These are phyloP conservation scores for Phycomyces nitens DNA, from an alignment of 192 early-diverging fungal species.

Conservation along the genomic window DNA sequence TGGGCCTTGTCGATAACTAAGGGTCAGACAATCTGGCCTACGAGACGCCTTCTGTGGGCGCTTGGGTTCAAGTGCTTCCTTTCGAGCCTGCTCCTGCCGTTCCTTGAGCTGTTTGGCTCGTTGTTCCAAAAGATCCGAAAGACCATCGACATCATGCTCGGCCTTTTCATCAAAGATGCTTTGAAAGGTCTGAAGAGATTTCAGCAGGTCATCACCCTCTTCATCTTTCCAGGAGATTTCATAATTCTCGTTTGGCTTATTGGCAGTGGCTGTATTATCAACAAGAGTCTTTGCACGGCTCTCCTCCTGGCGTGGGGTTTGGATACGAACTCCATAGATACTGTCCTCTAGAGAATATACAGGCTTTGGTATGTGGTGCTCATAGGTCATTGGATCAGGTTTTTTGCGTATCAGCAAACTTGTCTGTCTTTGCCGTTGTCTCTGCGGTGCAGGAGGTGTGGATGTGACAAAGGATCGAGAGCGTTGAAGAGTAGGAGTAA, in stretches of 20 bases:
- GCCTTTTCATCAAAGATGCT: constrained; percentile 34
- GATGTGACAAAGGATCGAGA: neutral
- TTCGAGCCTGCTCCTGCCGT: constrained; percentile 8
- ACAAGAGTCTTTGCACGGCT: too few relatives aligned
- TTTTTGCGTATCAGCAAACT: neutral
- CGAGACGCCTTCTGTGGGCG: constrained; percentile 9
- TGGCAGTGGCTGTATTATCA: neutral
- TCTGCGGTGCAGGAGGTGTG: too few relatives aligned
- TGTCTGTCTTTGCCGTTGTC: too few relatives aligned
- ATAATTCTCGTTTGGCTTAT: constrained; percentile 6
- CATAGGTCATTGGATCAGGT: constrained; percentile 6
- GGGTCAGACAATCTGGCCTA: constrained; percentile 25
- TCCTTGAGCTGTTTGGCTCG: constrained; percentile 20
- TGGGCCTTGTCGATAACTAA: constrained; percentile 30
- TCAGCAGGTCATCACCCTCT: constrained; percentile 28
- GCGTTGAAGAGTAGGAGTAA: neutral
- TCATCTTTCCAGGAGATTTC: constrained; percentile 34
- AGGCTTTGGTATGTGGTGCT: constrained; percentile 18
- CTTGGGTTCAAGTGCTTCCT: constrained; percentile 11
- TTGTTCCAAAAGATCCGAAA: constrained; percentile 34
- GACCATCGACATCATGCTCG: constrained; percentile 21
- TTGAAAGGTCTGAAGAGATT: constrained; percentile 27
- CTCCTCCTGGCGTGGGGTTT: neutral
- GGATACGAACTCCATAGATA: constrained; percentile 16
- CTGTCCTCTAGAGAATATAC: constrained; percentile 22